These are phyloP conservation scores for Podospora sp. DNA, from an alignment of 495 filamentous ascomycete genomes.

Conservation along the genomic window DNA sequence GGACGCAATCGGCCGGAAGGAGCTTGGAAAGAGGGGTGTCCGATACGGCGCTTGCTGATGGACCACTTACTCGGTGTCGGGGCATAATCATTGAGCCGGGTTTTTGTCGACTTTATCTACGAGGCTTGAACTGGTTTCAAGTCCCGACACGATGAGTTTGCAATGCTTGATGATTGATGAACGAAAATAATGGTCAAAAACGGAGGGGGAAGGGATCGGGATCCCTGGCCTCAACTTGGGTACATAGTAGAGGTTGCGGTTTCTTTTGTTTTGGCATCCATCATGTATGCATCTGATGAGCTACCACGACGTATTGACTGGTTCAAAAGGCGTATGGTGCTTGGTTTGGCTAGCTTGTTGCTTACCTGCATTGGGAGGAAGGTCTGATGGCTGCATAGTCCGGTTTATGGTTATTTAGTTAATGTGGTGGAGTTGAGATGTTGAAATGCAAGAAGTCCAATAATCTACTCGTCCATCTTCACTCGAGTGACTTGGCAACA, in stretches of 20 bases:
- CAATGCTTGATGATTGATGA: constrained; percentile 11
- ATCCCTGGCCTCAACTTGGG: constrained; percentile 8
- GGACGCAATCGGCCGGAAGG: constrained; percentile 60
- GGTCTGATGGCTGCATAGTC: neutral
- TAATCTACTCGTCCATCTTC: neutral
- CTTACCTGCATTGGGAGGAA: neutral
- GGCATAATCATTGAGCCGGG: constrained; percentile 16
- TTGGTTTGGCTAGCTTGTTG: constrained; percentile 10
- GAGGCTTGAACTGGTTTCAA: constrained; percentile 17
- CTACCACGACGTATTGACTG: constrained; percentile 18
- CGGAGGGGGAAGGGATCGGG: constrained; percentile 5
- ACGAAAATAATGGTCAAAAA: constrained; percentile 11
- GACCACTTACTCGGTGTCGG: neutral
- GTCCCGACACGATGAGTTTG: constrained; percentile 1
- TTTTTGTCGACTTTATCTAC: constrained; percentile 7
- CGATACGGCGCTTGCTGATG: constrained; percentile 48
- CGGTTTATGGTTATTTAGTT: neutral
- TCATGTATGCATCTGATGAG: constrained; percentile 7
- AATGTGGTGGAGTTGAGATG: neutral
- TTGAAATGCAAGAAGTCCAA: neutral
- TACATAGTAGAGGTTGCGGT: constrained; percentile 11
- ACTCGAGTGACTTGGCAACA: neutral
- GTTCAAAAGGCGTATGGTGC: constrained; percentile 15
- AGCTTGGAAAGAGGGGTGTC: constrained; percentile 60
- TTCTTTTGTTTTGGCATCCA: neutral